phyloP scores from a whole-genome alignment of 768 basidiomycete genomes.

The Cyclocybe aegerita region DNA sequence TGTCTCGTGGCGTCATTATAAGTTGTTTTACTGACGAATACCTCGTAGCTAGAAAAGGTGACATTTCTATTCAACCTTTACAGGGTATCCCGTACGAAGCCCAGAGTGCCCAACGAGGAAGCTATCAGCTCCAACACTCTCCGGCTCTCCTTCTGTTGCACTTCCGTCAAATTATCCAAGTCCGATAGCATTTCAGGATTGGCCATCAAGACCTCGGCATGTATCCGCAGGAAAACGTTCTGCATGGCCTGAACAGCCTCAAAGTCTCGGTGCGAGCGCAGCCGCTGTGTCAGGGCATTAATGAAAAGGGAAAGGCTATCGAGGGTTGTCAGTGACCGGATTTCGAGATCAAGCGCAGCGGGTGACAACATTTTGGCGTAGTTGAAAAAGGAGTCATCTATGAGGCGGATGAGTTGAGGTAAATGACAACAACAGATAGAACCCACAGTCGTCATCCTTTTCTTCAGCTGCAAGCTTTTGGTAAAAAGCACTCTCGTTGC shows the following conservation, averaged over 20 bases:
- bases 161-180: constrained; percentile 57
- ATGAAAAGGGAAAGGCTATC: constrained; percentile 69
- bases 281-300: constrained; percentile 66
- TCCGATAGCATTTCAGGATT: constrained; percentile 62
- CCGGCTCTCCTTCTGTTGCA: constrained; percentile 77
- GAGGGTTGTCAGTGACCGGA: constrained; percentile 73
- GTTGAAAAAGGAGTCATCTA: constrained; percentile 82
- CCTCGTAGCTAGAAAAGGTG: too few species aligned
- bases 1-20: too few species aligned
- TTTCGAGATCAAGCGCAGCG: constrained; percentile 86
- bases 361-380: constrained; percentile 87
- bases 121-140: constrained; percentile 75
- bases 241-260: constrained; percentile 92
- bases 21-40: too few species aligned
- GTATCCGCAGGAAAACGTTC: constrained; percentile 79
- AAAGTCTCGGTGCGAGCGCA: constrained; percentile 84
- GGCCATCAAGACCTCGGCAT: constrained; percentile 76
- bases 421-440: not conserved
- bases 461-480: constrained; percentile 60
- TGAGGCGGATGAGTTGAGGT: not conserved
- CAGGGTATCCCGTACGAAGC: constrained; percentile 71
- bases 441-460: constrained; percentile 67
- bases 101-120: constrained; percentile 71
- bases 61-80: constrained; percentile 25
- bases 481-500: constrained; percentile 68